phyloP scores from a whole-genome alignment of 2,329 filamentous ascomycete species.

The Atkinsonella hypoxylon region DNA sequence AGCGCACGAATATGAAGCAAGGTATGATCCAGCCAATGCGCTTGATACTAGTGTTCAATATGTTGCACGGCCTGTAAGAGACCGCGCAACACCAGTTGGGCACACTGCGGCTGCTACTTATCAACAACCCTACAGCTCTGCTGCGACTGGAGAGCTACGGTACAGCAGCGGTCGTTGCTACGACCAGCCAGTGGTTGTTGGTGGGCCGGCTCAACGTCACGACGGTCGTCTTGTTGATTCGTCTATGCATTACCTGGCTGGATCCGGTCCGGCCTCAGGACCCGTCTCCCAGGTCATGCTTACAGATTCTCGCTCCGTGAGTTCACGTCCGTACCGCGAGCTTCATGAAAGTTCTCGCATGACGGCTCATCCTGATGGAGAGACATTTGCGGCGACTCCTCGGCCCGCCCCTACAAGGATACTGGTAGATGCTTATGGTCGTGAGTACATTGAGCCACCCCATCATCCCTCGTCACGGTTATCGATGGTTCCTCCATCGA shows the following conservation, averaged over 20 bases:
- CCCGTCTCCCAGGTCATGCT: slow-evolving; percentile 30
- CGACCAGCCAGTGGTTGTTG: slow-evolving; percentile 19
- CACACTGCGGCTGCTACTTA: background rate
- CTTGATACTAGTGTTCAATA: slow-evolving; percentile 23
- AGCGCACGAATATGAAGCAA: slow-evolving; percentile 24
- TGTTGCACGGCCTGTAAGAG: slow-evolving; percentile 17
- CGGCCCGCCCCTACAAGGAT: slow-evolving; percentile 51
- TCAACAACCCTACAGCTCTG: slow-evolving; percentile 12
- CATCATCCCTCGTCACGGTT: slow-evolving; percentile 32
- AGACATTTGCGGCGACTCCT: slow-evolving; percentile 39
- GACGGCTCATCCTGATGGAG: slow-evolving; percentile 36
- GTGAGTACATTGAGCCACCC: slow-evolving; percentile 56
- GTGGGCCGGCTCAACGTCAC: slow-evolving; percentile 20
- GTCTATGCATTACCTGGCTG: slow-evolving; percentile 23
- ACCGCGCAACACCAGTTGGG: slow-evolving; percentile 14
- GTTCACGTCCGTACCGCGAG: slow-evolving; percentile 32
- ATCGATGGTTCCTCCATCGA: slow-evolving; percentile 38
- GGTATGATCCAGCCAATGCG: slow-evolving; percentile 28
- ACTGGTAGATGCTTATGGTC: slow-evolving; percentile 71
- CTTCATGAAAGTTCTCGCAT: slow-evolving; percentile 29
- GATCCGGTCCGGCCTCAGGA: slow-evolving; percentile 26
- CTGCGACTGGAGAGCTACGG: slow-evolving; percentile 16
- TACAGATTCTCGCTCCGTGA: slow-evolving; percentile 29
- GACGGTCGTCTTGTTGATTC: slow-evolving; percentile 22
- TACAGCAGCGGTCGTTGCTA: slow-evolving; percentile 21